Evolutionary conservation across 1,284 basidiomycete species (phyloP).

Genomic region (Leccinum insolens): DNA sequence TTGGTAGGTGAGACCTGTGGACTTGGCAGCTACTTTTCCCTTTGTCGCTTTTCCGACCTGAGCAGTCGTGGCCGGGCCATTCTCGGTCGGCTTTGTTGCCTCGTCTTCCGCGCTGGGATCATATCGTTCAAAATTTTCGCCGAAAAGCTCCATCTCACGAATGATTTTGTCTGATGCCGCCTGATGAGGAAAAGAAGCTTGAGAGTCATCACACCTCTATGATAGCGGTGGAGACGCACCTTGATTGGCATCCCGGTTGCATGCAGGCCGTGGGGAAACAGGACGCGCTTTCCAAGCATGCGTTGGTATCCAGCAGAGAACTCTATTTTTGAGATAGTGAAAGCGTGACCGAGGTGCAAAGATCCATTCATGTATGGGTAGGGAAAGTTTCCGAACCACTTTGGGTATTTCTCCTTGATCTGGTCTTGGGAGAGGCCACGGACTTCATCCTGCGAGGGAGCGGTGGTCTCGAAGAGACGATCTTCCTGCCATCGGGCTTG

Average conservation of each 20-base stretch:
- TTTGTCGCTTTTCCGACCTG: constrained; percentile 89
- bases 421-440: constrained; percentile 65
- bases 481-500: constrained; percentile 80
- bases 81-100: constrained; percentile 41
- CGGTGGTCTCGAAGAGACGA: constrained; percentile 81
- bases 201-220: not conserved
- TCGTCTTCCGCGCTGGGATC: constrained; percentile 54
- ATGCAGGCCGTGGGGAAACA: constrained; percentile 97
- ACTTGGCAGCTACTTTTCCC: constrained; percentile 93
- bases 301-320: constrained; percentile 96
- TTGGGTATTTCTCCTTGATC: constrained; percentile 78
- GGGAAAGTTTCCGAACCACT: constrained; percentile 97
- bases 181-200: no score
- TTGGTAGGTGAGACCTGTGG: constrained; percentile 94
- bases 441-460: constrained; percentile 72
- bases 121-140: constrained; percentile 85
- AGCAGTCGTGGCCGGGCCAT: constrained; percentile 39
- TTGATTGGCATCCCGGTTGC: constrained; percentile 99
- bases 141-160: constrained; percentile 97
- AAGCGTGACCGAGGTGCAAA: constrained; percentile 96
- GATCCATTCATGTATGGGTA: constrained; percentile 99
- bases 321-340: constrained; percentile 98
- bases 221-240: constrained; percentile 49
- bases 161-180: constrained; percentile 97
- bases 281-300: constrained; percentile 91